A percentile compares a stretch with the other conserved stretches of the same genome.
Evolutionary conservation across 441 rosid species (phyloP).

Genomic region (Breynia disticha): DNA sequence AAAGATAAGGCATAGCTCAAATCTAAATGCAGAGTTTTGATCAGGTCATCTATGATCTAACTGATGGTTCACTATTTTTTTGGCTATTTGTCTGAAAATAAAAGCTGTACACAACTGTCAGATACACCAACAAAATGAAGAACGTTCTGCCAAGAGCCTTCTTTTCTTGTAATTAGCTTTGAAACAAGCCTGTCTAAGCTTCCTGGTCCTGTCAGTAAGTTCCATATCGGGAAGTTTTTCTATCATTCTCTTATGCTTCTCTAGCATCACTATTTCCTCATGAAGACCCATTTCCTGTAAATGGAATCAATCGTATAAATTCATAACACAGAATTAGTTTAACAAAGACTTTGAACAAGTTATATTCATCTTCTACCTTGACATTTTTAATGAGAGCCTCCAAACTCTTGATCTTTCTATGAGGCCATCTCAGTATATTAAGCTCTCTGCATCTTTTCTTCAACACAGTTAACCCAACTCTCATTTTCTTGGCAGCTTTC

Average conservation of each 20-base stretch:
- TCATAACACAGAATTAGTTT: neutral
- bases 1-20: too few relatives aligned
- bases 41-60: too few relatives aligned
- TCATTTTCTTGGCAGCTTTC: conserved; percentile 53
- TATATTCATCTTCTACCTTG: conserved; percentile 24
- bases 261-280: conserved; percentile 36
- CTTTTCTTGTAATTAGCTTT: conserved; percentile 77
- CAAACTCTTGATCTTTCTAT: conserved; percentile 65
- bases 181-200: conserved; percentile 68
- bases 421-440: conserved; percentile 66
- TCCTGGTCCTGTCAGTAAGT: conserved; percentile 44
- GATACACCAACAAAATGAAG: neutral
- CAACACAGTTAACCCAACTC: conserved; percentile 53
- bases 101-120: too few relatives aligned
- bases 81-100: too few relatives aligned
- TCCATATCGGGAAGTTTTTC: conserved; percentile 46
- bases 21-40: too few relatives aligned
- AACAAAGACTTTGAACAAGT: neutral
- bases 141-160: conserved; percentile 19
- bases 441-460: conserved; percentile 71
- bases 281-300: conserved; percentile 35
- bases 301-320: neutral
- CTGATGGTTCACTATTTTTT: too few relatives aligned
- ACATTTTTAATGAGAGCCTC: conserved; percentile 46
- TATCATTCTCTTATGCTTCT: conserved; percentile 43